Conservation (phyloP, 306 rosid species). For the Trifolium pratense region DNA sequence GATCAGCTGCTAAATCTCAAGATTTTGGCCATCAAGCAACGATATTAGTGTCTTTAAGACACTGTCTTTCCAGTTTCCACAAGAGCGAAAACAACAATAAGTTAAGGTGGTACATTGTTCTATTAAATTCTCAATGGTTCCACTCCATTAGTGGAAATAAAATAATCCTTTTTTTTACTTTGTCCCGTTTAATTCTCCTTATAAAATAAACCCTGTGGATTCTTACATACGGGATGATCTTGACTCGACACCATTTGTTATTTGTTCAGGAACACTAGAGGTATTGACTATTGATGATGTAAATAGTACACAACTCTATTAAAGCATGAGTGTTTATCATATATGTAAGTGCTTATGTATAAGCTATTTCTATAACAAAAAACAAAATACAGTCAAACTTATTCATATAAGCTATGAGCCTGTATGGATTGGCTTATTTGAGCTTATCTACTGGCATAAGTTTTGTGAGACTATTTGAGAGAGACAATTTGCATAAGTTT, state of each 20-base stretch:
- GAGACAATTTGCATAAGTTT: too few species aligned
- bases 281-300: background rate
- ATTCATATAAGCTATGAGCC: background rate
- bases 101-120: background rate
- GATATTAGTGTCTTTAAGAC: background rate
- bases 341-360: background rate
- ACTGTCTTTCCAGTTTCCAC: background rate
- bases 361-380: background rate
- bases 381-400: background rate
- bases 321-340: background rate
- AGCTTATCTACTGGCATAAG: too few species aligned
- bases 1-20: background rate
- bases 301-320: background rate
- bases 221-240: background rate
- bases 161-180: background rate
- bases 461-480: too few species aligned
- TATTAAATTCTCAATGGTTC: background rate
- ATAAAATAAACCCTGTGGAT: background rate
- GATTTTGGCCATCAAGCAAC: slow-evolving; percentile 19
- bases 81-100: background rate
- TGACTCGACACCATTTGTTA: background rate
- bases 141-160: background rate
- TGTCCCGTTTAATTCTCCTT: background rate
- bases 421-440: too few species aligned
- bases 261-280: background rate